phyloP scores from a whole-genome alignment of 441 rosid genomes.

The Capsella rubella region DNA sequence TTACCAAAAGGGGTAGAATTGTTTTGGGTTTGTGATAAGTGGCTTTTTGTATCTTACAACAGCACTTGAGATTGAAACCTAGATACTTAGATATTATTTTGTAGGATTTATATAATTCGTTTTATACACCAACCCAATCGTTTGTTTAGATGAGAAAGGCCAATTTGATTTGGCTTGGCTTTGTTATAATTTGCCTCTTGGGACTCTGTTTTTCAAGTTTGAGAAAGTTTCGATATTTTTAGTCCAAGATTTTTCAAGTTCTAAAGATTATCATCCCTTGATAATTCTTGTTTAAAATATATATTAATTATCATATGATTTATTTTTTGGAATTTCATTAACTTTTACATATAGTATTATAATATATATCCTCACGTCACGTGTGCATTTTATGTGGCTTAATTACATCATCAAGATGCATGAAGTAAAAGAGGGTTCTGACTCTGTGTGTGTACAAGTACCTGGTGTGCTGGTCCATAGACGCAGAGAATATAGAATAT shows the following conservation, averaged over 20 bases:
- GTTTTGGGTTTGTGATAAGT: conserved; percentile 49
- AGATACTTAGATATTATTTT: conserved; percentile 45
- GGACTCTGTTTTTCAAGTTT: conserved; percentile 21
- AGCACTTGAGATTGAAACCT: conserved; percentile 42
- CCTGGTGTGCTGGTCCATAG: conserved; percentile 44
- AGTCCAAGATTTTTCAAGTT: conserved; percentile 20
- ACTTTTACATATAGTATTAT: neutral
- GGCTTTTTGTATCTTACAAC: conserved; percentile 37
- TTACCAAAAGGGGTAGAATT: conserved; percentile 51
- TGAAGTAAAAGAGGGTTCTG: conserved; percentile 32
- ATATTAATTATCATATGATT: neutral
- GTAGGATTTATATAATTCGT: conserved; percentile 20
- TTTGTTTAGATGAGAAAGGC: conserved; percentile 27
- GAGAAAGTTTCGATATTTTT: neutral
- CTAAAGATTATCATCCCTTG: neutral
- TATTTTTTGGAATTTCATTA: conserved; percentile 21
- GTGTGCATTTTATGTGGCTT: conserved; percentile 21
- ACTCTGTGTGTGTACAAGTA: conserved; percentile 28
- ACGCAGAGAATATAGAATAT: conserved; percentile 30
- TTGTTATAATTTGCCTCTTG: conserved; percentile 40
- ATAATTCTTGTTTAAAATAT: conserved; percentile 7
- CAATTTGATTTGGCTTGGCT: conserved; percentile 35
- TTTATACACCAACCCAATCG: conserved; percentile 25
- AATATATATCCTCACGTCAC: conserved; percentile 19
- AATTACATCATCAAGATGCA: conserved; percentile 27